Evolutionary conservation across 345 rosid species (phyloP).

Genomic region (Salix dunnii): DNA sequence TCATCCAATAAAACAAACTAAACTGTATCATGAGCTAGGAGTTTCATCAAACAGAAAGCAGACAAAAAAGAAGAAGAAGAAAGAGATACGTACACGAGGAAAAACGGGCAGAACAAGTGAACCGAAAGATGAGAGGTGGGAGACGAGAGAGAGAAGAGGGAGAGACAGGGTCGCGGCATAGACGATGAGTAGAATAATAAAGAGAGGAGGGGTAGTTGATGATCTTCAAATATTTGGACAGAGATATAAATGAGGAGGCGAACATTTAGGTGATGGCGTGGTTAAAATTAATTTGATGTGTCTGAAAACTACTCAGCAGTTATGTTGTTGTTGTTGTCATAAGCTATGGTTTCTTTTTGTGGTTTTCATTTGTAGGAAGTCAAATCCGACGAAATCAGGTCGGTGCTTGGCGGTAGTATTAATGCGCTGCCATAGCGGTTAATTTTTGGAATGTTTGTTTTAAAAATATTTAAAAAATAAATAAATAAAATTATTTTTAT

Average conservation of each 20-base stretch:
- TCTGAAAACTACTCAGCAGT: not conserved
- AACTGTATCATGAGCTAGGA: not conserved
- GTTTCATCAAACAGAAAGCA: slow-evolving; percentile 21
- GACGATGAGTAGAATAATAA: not conserved
- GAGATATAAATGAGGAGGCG: slow-evolving; percentile 16
- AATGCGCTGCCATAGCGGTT: too few relatives aligned
- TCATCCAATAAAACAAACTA: not conserved
- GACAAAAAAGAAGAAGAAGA: not conserved
- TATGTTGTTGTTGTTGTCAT: not conserved
- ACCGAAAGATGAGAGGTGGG: not conserved
- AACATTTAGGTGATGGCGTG: slow-evolving; percentile 11
- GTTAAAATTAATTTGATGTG: not conserved
- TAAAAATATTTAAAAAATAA: too few relatives aligned
- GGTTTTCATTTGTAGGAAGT: too few relatives aligned
- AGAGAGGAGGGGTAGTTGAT: not conserved
- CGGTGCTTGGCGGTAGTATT: too few relatives aligned
- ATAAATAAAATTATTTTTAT: too few relatives aligned
- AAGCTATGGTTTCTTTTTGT: too few relatives aligned
- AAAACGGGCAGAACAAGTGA: not conserved
- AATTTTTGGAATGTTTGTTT: too few relatives aligned
- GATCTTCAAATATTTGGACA: slow-evolving; percentile 7
- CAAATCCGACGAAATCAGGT: too few relatives aligned
- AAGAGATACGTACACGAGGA: not conserved
- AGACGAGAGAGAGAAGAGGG: not conserved
- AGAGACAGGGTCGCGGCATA: not conserved